Evolutionary conservation across 2,329 filamentous ascomycete genomes (phyloP), one percentile per base, ranked within the genome.

Genomic region (Trichoderma polysporum): DNA sequence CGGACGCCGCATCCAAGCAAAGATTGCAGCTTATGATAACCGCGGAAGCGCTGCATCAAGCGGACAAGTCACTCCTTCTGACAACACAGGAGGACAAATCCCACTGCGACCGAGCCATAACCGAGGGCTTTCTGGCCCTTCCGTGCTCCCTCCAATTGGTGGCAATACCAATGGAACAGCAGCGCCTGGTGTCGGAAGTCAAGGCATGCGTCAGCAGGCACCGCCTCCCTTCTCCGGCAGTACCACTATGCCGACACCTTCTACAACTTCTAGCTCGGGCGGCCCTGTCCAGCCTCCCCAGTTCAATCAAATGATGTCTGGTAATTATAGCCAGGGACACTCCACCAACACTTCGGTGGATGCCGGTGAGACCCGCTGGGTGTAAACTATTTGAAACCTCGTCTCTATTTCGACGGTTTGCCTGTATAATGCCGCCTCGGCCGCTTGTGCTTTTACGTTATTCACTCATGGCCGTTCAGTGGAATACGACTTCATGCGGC

Each of bases 1-100:
- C 77, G 95, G 95, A 62, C 94, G 95, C 71, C 93, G 95, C 69
- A 96, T 98, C 74, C 90, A 92, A 76, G 91, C 91, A 76, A 98
- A 98, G 84, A 91, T 99, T 66, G 83, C 88, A 70, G 82, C 85
- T 29, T 85, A 84, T 69, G 88, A 90, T 70, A 82, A 78, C 68
- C 81, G 80, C 59, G 79, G 77, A 66, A 79, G 76, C 63, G 77
- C 79, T 66, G 72, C 76, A n/a, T 77, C 75, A 35, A 85, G 81
- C 60, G 83, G 83, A 27, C 84, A 86, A 72, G 78, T 78, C 12
- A 85, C 84, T 17, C 83, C 85, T 1, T 77, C 83, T 15, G 86
- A 88, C 68, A 75, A 81, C 49, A 83, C 83, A 0, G 81, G 84
- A 68, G 84, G 85, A 15, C 86, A 88, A 75, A 81, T 87, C 45